phyloP scores from a whole-genome alignment of 2,329 filamentous ascomycete species.

The Pseudogymnoascus sp. region DNA sequence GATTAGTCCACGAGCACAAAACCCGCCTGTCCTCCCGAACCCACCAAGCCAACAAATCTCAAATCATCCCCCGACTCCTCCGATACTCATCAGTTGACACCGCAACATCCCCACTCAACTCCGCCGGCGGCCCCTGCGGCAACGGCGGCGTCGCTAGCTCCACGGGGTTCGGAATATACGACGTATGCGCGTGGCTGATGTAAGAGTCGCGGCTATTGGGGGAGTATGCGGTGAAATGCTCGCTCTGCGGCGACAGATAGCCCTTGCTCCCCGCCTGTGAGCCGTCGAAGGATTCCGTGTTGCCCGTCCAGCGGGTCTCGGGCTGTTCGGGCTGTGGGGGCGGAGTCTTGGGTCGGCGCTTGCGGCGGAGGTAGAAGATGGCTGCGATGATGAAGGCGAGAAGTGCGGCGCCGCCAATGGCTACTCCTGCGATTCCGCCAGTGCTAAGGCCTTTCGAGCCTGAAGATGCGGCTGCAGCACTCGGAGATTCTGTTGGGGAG shows the following conservation, averaged over 20 bases:
- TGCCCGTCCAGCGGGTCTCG: neutral
- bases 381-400: conserved; percentile 17
- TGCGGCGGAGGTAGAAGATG: neutral
- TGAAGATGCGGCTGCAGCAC: conserved; percentile 12
- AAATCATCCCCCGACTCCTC: neutral
- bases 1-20: neutral
- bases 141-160: neutral
- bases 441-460: conserved; percentile 2
- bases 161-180: neutral
- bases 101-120: neutral
- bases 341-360: neutral
- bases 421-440: conserved; percentile 24
- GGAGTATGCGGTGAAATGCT: neutral
- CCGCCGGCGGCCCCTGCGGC: neutral
- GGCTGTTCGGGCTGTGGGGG: neutral
- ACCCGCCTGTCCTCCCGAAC: neutral
- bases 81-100: neutral
- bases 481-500: neutral
- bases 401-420: conserved; percentile 22
- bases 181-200: neutral
- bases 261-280: neutral
- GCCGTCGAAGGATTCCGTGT: neutral
- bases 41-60: neutral
- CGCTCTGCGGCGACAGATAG: neutral
- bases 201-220: neutral